Evolutionary conservation across 2,329 filamentous ascomycete genomes (phyloP).

Genomic region (Fusarium xylarioides): DNA sequence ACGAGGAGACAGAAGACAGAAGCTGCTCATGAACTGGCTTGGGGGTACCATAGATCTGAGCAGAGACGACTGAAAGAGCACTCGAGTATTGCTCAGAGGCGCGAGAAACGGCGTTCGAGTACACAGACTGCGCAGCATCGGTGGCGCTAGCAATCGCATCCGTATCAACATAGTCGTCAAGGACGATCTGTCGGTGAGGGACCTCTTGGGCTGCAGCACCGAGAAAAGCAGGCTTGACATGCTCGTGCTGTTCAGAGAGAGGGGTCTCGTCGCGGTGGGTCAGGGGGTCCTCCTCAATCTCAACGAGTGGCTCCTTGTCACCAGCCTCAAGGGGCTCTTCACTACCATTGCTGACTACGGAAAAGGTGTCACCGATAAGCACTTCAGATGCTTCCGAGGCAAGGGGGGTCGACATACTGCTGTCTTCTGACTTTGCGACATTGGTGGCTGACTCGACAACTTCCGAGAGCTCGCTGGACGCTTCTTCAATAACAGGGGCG

Average conservation of each 20-base stretch:
- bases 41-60: constrained; percentile 72
- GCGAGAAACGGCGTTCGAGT: constrained; percentile 70
- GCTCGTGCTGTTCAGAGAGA: constrained; percentile 39
- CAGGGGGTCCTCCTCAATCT: constrained; percentile 39
- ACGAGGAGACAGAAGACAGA: constrained; percentile 72
- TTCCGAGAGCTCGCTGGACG: constrained; percentile 34
- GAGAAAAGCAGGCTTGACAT: constrained; percentile 58
- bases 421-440: constrained; percentile 29
- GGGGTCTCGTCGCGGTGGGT: constrained; percentile 38
- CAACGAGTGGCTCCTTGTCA: constrained; percentile 42
- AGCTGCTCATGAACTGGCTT: constrained; percentile 76
- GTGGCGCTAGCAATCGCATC: constrained; percentile 50
- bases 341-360: constrained; percentile 41
- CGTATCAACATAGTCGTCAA: constrained; percentile 57
- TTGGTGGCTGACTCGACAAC: constrained; percentile 28
- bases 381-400: constrained; percentile 41
- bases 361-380: constrained; percentile 35
- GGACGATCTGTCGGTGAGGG: constrained; percentile 57
- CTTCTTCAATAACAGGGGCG: constrained; percentile 29
- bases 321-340: constrained; percentile 40
- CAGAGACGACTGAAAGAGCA: constrained; percentile 73
- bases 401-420: constrained; percentile 35
- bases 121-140: constrained; percentile 63
- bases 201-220: constrained; percentile 62
- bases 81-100: constrained; percentile 75